Evolutionary conservation across 2,329 filamentous ascomycete genomes (phyloP).

Genomic region (Fusarium burgessii): DNA sequence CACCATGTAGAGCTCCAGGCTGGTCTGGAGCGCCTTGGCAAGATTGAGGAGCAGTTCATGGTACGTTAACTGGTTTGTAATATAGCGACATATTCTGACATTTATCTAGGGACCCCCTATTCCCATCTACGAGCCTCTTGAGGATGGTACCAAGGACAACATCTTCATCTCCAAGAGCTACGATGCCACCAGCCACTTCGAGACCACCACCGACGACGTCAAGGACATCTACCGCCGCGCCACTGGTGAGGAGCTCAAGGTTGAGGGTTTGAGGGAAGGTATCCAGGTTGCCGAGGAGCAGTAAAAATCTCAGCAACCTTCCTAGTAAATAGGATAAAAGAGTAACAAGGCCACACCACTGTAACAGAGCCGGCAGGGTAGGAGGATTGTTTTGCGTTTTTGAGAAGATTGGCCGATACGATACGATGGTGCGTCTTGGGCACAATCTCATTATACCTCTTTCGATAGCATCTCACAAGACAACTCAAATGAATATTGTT

Average conservation of each 20-base stretch:
- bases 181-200: slow-evolving; percentile 97
- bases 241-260: slow-evolving; percentile 85
- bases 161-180: slow-evolving; percentile 99
- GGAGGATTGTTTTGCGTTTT: slow-evolving; percentile 30
- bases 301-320: slow-evolving; percentile 39
- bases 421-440: slow-evolving; percentile 37
- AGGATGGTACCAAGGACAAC: slow-evolving; percentile 85
- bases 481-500: slow-evolving; percentile 31
- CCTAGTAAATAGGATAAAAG: slow-evolving; percentile 13
- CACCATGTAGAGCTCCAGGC: slow-evolving; percentile 95
- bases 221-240: slow-evolving; percentile 90
- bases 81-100: neutral
- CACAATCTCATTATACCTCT: slow-evolving; percentile 47
- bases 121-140: slow-evolving; percentile 91
- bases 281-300: slow-evolving; percentile 79
- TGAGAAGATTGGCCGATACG: slow-evolving; percentile 22
- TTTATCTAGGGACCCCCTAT: slow-evolving; percentile 77
- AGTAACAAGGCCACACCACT: slow-evolving; percentile 24
- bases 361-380: slow-evolving; percentile 13
- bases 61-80: slow-evolving; percentile 55
- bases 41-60: slow-evolving; percentile 98
- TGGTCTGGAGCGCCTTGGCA: slow-evolving; percentile 90
- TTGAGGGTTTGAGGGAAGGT: slow-evolving; percentile 87
- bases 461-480: slow-evolving; percentile 42
- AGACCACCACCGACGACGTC: slow-evolving; percentile 91